Evolutionary conservation across 1,284 basidiomycete genomes (phyloP).

Genomic region (Malassezia brasiliensis): DNA sequence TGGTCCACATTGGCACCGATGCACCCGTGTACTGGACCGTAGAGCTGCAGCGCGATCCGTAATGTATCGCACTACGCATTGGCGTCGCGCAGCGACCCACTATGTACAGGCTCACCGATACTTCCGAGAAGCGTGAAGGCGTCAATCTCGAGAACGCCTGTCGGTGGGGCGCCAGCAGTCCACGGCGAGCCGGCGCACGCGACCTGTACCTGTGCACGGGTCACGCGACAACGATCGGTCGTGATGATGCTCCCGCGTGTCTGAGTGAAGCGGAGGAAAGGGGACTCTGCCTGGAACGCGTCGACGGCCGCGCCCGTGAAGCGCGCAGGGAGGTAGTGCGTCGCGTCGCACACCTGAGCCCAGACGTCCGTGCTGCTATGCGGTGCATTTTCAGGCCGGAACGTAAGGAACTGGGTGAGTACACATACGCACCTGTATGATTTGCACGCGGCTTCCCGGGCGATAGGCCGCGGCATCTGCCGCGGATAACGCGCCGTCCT

Average conservation of each 20-base stretch:
- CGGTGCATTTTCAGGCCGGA: conserved; percentile 5
- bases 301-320: conserved; percentile 5
- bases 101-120: background rate
- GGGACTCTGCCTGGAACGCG: background rate
- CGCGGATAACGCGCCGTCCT: too few species aligned
- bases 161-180: background rate
- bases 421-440: background rate
- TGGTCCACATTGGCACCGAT: conserved; percentile 65
- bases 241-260: conserved; percentile 1
- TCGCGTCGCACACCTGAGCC: conserved; percentile 10
- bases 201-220: background rate
- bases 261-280: conserved; percentile 8
- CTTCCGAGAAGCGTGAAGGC: background rate
- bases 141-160: background rate
- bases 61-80: too few species aligned
- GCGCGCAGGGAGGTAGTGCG: conserved; percentile 5
- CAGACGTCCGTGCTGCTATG: background rate
- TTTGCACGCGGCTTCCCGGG: conserved; percentile 2
- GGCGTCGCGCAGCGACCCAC: too few species aligned
- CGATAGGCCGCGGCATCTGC: too few species aligned
- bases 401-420: conserved; percentile 12
- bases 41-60: conserved; percentile 50
- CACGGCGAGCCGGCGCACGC: background rate
- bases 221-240: background rate
- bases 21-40: conserved; percentile 80